Evolutionary conservation across 768 basidiomycete species (phyloP), one percentile per base, ranked within the genome.

Genomic region (Boletus eberwhitei): DNA sequence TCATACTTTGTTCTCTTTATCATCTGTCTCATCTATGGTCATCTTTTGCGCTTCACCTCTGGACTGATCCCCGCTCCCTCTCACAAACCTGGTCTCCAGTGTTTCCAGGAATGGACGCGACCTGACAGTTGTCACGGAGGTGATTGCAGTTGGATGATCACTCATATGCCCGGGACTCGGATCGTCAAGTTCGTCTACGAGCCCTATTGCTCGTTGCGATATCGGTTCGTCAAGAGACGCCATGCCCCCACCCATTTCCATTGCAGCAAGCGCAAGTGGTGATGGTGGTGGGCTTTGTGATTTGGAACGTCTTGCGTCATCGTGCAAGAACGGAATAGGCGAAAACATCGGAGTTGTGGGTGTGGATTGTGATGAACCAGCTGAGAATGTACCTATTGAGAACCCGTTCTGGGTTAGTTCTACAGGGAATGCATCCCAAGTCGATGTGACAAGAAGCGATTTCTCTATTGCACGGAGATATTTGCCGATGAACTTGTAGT

Each of bases 381-480:
- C 70, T 17, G 79, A 69, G 42, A 81, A 73, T 52, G 68, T 48
- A 39, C 58, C 57, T 32, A 62, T 56, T 12, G 58, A 60, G 47
- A 62, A 43, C 22, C 75, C 55, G 62, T 77, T 62, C 35, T 55
- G 62, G 2, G 62, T 50, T 71, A 67, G 44, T 35, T 73, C 67
- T 21, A 78, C 73, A 8, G 87, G 85, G 70, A 91, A 93, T 54
- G 81, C 79, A 58, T 86, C 79, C 78, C 80, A 82, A 8, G 87
- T 82, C 2, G 92, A 93, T 5, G 93, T 93, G 47, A 96, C 91
- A 21, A 90, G 85, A 21, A 92, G 74, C 13, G 87, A 77, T 65
- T 87, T 88, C 64, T 93, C 90, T 13, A 95, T 75, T 2, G 93
- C 93, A 3, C 93, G 88, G 37, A 93, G 80, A 67, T 93, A 95